phyloP scores from a whole-genome alignment of 106 monocot species.

The Vanilla planifolia region DNA sequence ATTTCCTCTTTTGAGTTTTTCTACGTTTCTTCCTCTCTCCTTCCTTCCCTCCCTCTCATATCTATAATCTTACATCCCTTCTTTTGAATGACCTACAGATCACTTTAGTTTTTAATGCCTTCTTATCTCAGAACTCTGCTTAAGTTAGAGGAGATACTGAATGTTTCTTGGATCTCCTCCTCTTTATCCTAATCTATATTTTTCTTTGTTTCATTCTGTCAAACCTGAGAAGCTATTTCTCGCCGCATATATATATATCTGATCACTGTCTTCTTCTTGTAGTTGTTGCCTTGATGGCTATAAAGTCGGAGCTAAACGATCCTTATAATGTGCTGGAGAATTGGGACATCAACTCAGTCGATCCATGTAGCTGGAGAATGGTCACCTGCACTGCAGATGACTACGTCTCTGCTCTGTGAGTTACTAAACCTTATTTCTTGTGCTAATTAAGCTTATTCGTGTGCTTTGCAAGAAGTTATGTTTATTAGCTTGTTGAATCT shows the following conservation, averaged over 20 bases:
- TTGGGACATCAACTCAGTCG: conserved; percentile 97
- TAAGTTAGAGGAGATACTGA: not conserved
- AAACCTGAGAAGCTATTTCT: too few species aligned
- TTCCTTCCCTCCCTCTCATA: too few species aligned
- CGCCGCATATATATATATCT: not conserved
- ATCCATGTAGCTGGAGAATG: conserved; percentile 99
- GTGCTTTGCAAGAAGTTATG: not conserved
- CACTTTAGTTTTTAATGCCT: not conserved
- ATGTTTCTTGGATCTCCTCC: not conserved
- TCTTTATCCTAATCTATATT: too few species aligned
- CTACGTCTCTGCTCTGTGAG: conserved; percentile 86
- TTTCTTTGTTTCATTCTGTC: too few species aligned
- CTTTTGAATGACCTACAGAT: too few species aligned
- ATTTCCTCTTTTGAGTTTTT: not conserved
- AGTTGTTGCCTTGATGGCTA: conserved; percentile 89
- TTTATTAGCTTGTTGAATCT: not conserved
- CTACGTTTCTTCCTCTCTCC: not conserved
- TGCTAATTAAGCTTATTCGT: too few species aligned
- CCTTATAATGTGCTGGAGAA: conserved; percentile 79
- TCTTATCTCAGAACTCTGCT: too few species aligned
- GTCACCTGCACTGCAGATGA: conserved; percentile 88
- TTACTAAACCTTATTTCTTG: not conserved
- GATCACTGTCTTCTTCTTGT: conserved; percentile 12
- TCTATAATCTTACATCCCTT: not conserved
- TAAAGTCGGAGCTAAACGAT: conserved; percentile 74